phyloP scores from a whole-genome alignment of 768 basidiomycete genomes.

The Tulasnella sp. region DNA sequence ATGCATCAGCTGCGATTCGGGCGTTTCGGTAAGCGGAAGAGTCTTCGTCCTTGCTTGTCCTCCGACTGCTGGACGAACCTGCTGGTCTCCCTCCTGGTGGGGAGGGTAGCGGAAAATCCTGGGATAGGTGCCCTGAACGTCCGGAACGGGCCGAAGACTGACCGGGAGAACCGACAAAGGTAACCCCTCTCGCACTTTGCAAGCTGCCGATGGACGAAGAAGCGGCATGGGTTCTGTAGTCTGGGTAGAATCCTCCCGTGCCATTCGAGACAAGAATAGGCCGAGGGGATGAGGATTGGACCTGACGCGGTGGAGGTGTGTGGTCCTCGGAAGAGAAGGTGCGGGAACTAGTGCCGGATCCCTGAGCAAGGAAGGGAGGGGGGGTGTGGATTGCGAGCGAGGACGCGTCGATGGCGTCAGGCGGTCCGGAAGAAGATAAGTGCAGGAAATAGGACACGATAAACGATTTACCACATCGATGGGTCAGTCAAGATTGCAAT shows the following conservation, averaged over 20 bases:
- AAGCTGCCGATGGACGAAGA: neutral
- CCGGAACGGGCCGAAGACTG: neutral
- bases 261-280: neutral
- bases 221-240: neutral
- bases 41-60: slow-evolving; percentile 33
- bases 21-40: slow-evolving; percentile 37
- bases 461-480: neutral
- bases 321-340: neutral
- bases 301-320: neutral
- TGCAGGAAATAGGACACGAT: neutral
- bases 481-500: slow-evolving; percentile 14
- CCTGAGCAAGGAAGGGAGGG: neutral
- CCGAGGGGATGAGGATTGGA: neutral
- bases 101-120: neutral
- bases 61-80: neutral
- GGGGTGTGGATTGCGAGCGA: neutral
- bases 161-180: neutral
- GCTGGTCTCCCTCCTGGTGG: neutral
- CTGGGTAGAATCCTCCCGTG: neutral
- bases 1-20: slow-evolving; percentile 31
- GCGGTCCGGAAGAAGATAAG: neutral
- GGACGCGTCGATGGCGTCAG: neutral
- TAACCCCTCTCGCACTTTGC: neutral
- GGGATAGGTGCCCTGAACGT: neutral
- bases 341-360: slow-evolving; percentile 1